Conservation (phyloP, 352 stramenopile species). For the Globisporangium cylindrosporum region DNA sequence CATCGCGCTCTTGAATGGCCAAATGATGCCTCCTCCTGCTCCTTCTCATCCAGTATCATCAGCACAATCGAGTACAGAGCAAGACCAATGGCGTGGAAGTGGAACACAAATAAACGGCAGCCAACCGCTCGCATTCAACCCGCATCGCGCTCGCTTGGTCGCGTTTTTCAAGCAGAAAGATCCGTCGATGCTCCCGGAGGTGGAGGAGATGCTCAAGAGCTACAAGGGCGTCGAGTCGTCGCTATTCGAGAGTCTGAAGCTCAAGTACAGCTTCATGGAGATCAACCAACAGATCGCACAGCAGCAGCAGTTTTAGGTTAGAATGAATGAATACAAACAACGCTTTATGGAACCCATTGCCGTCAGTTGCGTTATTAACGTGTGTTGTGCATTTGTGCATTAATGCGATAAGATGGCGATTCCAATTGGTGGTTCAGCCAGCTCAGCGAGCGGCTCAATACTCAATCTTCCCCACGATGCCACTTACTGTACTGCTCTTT, state of each 20-base stretch:
- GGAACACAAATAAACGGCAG: neutral
- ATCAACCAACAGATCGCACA: slow-evolving; percentile 48
- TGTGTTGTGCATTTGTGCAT: neutral
- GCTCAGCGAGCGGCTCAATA: neutral
- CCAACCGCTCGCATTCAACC: slow-evolving; percentile 25
- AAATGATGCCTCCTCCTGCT: slow-evolving; percentile 11
- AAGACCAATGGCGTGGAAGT: neutral
- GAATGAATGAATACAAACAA: neutral
- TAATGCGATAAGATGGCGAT: neutral
- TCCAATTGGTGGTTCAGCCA: neutral
- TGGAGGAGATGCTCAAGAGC: slow-evolving; percentile 75
- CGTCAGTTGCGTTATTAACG: neutral
- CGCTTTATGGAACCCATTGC: neutral
- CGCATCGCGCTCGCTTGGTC: slow-evolving; percentile 48
- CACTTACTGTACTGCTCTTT: neutral
- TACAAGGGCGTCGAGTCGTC: slow-evolving; percentile 72
- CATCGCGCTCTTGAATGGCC: slow-evolving; percentile 72
- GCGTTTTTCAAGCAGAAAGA: slow-evolving; percentile 67
- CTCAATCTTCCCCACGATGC: neutral
- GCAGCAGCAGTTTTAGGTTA: neutral
- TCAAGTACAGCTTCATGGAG: slow-evolving; percentile 83
- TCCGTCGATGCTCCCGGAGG: slow-evolving; percentile 53
- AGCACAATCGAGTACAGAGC: neutral
- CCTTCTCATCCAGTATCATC: neutral
- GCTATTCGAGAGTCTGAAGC: slow-evolving; percentile 76